These are phyloP conservation scores for Saturnispora hagleri DNA, from an alignment of 805 yeast genomes.

Conservation along the genomic window DNA sequence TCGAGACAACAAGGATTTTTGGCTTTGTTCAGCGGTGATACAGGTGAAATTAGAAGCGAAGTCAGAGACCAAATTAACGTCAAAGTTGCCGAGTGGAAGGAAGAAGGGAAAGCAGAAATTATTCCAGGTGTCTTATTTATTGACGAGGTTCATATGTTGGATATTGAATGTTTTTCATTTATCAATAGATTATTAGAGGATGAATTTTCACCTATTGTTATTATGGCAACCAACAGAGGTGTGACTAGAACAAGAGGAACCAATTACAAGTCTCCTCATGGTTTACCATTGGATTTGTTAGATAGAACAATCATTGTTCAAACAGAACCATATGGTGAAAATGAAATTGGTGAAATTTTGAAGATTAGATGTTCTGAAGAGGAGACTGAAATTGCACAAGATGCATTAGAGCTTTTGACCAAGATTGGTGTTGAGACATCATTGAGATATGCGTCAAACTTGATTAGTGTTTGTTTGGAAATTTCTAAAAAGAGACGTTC, in stretches of 20 bases:
- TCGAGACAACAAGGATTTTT: constrained; percentile 79
- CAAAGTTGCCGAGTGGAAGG: constrained; percentile 92
- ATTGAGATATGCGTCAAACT: constrained; percentile 84
- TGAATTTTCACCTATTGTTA: constrained; percentile 87
- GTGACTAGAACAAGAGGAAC: constrained; percentile 88
- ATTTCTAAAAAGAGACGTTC: constrained; percentile 68
- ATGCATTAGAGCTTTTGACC: constrained; percentile 71
- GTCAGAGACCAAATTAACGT: constrained; percentile 48
- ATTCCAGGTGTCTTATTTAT: constrained; percentile 97
- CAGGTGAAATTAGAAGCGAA: constrained; percentile 88
- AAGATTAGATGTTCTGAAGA: constrained; percentile 77
- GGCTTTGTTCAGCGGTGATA: constrained; percentile 57
- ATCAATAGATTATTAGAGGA: constrained; percentile 91
- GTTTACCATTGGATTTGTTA: constrained; percentile 89
- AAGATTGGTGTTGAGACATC: constrained; percentile 68
- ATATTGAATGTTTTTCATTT: constrained; percentile 91
- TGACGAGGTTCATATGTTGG: constrained; percentile 98
- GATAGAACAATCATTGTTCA: constrained; percentile 88
- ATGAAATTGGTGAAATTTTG: constrained; percentile 75
- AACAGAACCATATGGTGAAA: constrained; percentile 79
- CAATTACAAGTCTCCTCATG: constrained; percentile 86
- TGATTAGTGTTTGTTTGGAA: constrained; percentile 84
- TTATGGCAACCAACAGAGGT: constrained; percentile 94
- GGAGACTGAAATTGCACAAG: constrained; percentile 50
- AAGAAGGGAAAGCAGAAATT: constrained; percentile 95